Evolutionary conservation across 768 basidiomycete genomes (phyloP), one percentile per base, ranked within the genome.

Genomic region (Hysterangium stoloniferum): DNA sequence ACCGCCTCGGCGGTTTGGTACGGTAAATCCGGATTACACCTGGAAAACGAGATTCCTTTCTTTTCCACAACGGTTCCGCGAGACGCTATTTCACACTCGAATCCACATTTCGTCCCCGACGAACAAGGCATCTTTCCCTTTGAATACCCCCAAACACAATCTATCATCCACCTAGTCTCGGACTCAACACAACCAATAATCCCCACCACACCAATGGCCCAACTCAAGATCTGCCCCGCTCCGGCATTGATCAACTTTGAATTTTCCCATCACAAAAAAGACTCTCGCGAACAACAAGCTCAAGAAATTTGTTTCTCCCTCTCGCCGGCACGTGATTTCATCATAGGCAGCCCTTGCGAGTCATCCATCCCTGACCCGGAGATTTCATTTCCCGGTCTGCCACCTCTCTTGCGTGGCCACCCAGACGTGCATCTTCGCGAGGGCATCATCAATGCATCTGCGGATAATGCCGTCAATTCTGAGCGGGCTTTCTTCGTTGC

Each of bases 401-500:
- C 88, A 6, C 78, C 81, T 15, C 74, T 91, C 28, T 65, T 71
- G 58, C 71, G 70, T 52, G 87, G 86, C 17, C 84, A 84, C 57
- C 77, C 84, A 25, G 80, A 84, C 44, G 61, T 85, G 28, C 87
- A 88, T 62, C 74, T 91, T 46, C 73, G 86, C 41, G 78, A 78
- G 55, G 86, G 86, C n/a, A 77, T 91, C 48, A 80, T 88, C 70
- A 72, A 73, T 24, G 81, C 84, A 1, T 67, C 74, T 17, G 72
- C 73, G 29, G 72, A 71, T 22, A 71, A 77, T 33, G 42, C 77
- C 55, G 73, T 74, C 17, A 82, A 90, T 60, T 85, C 92, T 9
- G 96, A 97, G 69, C 83, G 82, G 52, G 95, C 96, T 6, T 98
- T 97, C 66, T 98, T 97, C 60, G 94, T 96, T 9, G 92, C 87